phyloP scores from a whole-genome alignment of 2,329 filamentous ascomycete species.

The Metarhizium sp. region DNA sequence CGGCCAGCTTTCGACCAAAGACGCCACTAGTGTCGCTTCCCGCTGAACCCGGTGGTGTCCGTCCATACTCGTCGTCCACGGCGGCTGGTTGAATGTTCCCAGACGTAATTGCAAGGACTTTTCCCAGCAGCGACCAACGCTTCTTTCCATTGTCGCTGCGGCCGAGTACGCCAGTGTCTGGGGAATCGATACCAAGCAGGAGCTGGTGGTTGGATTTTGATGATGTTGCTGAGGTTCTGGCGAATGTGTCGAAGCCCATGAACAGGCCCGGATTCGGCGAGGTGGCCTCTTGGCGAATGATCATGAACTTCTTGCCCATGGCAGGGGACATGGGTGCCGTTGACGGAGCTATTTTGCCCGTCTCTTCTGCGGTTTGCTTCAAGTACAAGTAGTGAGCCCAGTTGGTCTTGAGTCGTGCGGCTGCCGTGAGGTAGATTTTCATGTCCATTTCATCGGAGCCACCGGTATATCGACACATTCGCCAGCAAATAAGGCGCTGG shows the following conservation, averaged over 20 bases:
- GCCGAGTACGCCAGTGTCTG: slow-evolving; percentile 15
- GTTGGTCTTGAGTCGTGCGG: slow-evolving; percentile 56
- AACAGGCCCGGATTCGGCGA: slow-evolving; percentile 37
- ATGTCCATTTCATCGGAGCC: slow-evolving; percentile 54
- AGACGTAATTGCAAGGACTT: slow-evolving; percentile 40
- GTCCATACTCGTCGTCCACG: neutral
- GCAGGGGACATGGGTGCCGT: slow-evolving; percentile 78
- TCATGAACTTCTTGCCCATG: slow-evolving; percentile 77
- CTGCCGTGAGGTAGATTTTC: slow-evolving; percentile 61
- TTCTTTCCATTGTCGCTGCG: slow-evolving; percentile 40
- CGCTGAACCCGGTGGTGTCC: neutral
- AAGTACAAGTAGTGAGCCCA: slow-evolving; percentile 77
- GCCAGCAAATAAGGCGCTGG: slow-evolving; percentile 85
- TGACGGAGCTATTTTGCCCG: slow-evolving; percentile 51
- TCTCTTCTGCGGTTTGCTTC: slow-evolving; percentile 53
- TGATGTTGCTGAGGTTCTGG: slow-evolving; percentile 15
- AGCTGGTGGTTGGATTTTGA: slow-evolving; percentile 8
- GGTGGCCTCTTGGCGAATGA: slow-evolving; percentile 68
- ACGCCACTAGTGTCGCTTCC: neutral
- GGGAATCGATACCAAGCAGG: slow-evolving; percentile 13
- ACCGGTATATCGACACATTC: slow-evolving; percentile 68
- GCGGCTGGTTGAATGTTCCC: slow-evolving; percentile 8
- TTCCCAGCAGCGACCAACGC: slow-evolving; percentile 54
- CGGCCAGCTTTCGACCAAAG: neutral
- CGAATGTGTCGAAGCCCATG: slow-evolving; percentile 40